Base-by-base conservation (phyloP, 2,329 filamentous ascomycete genomes). In the Venturiaceae sp. region DNA sequence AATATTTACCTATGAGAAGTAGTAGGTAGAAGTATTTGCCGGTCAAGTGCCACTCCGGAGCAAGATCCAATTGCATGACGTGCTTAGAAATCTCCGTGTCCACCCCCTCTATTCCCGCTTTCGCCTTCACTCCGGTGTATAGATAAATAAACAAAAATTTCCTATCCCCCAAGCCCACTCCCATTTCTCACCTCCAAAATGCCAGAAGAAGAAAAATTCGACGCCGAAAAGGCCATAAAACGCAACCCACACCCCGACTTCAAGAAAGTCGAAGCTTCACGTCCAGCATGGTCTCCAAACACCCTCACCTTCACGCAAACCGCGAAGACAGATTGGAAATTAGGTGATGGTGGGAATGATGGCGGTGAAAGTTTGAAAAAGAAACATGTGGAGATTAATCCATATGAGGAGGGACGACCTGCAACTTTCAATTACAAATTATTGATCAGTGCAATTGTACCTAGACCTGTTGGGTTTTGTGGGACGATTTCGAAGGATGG, bases 371-470 rank as follows among this genome's bases (percentile, higher is more conserved):
- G 73, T 58, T 66, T 81, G 62, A 68, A 75, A 58, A 81, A 83
- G 60, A 70, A 75, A 1, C 89, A 96, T 74, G 72, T 92, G 63
- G 76, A 85, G 67, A 95, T 96, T 65, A 86, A 96, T 71, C 92
- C 92, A 0, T 84, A 92, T 69, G 86, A 80, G 58, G 75, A 83
- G 30, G 88, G 85, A 33, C 82, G 92, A 0, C 80, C 84, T 0
- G 74, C 83, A 0, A 74, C 77, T 1, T 84, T 82, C 74, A 96
- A 96, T 79, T 96, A 97, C 81, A 96, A 95, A 74, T 82, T 96
- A 14, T 78, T 96, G 61, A 95, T 96, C 71, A 88, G 84, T 19
- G 84, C 83, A 62, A 83, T 96, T 64, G 81, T 91, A 16, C 92
- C 92, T 1, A 83, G 92, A 13, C 92, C 92, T 13, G 86, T 96